Base-by-base conservation (phyloP, 495 filamentous ascomycete species). In the Neurospora sp. region DNA sequence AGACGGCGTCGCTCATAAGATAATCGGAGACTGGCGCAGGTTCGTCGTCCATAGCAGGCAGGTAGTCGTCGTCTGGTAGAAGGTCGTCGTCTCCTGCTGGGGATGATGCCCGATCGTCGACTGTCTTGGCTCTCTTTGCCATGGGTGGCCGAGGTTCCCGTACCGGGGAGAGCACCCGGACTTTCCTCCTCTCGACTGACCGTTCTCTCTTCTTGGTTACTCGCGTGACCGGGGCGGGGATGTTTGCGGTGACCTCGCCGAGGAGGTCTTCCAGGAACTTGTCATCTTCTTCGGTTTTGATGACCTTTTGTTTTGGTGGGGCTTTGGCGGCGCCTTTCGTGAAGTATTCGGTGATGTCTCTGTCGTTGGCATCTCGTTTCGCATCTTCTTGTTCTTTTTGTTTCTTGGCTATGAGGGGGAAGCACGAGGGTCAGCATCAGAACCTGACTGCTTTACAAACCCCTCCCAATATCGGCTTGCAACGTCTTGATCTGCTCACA, bases 331-430 rank as follows among this genome's bases (percentile, higher is more conserved):
- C 86, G 53, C 92, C 91, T 74, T 89, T 90, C 77, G 87, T 96
- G 81, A 99, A 98, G 81, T 96, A 99, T 75, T 95, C 96, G 75
- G 90, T 91, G 77, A 99, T 98, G 75, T 93, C 91, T 73, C 93
- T 91, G 80, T 96, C 94, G 71, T 93, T 91, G 80, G 93, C 92
- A 75, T 96, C 91, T 72, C 92, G 89, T 75, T 92, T 90, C 71
- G 94, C 90, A 73, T 92, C 87, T 71, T 98, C 94, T 76, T 98
- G 94, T 74, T 97, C 94, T 27, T 91, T 90, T 77, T 96, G 95
- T 73, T 93, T 87, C 80, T 98, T 99, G 71, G 90, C 90, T 91
- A 3, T n/a, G 39, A 9, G 61, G 20, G 31, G n/a, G 27, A 14
- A 68, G 18, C 8, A 31, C 38, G 31, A 42, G 20, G 5, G 5